Evolutionary conservation across 1,139 yeast species (phyloP).

Genomic region (Sugiyamaella castrensis): DNA sequence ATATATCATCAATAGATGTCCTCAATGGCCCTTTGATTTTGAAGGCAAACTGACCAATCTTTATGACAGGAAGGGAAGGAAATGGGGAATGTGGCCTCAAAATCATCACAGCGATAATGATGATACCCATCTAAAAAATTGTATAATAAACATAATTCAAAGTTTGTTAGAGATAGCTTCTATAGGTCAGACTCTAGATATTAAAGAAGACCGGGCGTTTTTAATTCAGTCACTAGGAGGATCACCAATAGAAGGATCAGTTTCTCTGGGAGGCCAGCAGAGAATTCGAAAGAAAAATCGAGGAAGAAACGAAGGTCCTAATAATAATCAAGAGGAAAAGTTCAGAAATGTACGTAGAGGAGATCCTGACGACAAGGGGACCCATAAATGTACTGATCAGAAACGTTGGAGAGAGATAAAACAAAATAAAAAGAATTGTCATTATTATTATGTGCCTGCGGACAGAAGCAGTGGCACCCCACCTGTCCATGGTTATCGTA

Average conservation of each 20-base stretch:
- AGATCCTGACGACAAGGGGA: too few species aligned
- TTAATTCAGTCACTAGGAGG: slow-evolving; percentile 1
- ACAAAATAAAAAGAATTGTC: too few species aligned
- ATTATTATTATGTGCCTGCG: too few species aligned
- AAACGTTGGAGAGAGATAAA: too few species aligned
- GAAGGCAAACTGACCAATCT: slow-evolving; percentile 1
- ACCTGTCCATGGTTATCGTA: too few species aligned
- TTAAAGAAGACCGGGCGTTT: slow-evolving; percentile 6
- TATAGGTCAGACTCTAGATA: slow-evolving; percentile 4
- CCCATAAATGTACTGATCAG: too few species aligned
- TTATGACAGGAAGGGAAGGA: slow-evolving; percentile 6
- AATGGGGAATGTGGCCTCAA: slow-evolving; percentile 12
- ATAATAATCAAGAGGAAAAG: too few species aligned
- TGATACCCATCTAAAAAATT: not conserved
- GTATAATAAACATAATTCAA: slow-evolving; percentile 1
- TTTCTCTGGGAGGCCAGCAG: not conserved
- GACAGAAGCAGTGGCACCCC: too few species aligned
- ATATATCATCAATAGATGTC: slow-evolving; percentile 7
- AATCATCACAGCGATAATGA: not conserved
- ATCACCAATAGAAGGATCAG: not conserved
- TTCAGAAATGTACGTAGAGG: too few species aligned
- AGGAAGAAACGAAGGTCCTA: not conserved
- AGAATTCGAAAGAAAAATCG: not conserved
- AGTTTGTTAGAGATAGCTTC: slow-evolving; percentile 3
- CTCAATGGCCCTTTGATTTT: slow-evolving; percentile 7